phyloP scores from a whole-genome alignment of 73 alveolate genomes.

The Tetrahymena malaccensis region DNA sequence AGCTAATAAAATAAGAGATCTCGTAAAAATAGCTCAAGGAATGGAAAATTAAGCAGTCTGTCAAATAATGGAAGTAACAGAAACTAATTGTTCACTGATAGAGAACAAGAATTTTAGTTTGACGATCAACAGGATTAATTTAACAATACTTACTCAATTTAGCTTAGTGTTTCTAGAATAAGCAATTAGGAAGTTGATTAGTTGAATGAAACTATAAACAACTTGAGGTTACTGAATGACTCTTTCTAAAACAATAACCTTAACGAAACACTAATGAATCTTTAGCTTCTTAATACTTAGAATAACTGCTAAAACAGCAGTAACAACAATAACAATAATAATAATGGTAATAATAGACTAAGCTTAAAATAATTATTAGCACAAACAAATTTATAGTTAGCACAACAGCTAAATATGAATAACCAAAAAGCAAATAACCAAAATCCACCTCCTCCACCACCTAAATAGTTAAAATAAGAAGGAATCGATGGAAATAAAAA shows the following conservation, averaged over 20 bases:
- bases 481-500: not conserved
- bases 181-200: not conserved
- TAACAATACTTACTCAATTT: not conserved
- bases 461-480: not conserved
- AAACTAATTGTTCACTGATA: not conserved
- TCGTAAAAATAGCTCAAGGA: not conserved
- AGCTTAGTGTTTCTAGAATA: not conserved
- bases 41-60: not conserved
- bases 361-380: not conserved
- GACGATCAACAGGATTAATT: not conserved
- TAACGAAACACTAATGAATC: not conserved
- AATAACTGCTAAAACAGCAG: not conserved
- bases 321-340: not conserved
- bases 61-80: not conserved
- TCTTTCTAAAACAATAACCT: not conserved
- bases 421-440: not conserved
- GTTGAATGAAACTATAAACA: not conserved
- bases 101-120: not conserved
- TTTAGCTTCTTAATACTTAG: not conserved
- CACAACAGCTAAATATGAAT: not conserved
- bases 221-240: not conserved
- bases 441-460: not conserved
- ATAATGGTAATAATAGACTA: not conserved
- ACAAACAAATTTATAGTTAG: not conserved
- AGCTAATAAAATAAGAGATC: not conserved